Conservation (phyloP, 139 green algal species). For the Desmodesmus armatus region DNA sequence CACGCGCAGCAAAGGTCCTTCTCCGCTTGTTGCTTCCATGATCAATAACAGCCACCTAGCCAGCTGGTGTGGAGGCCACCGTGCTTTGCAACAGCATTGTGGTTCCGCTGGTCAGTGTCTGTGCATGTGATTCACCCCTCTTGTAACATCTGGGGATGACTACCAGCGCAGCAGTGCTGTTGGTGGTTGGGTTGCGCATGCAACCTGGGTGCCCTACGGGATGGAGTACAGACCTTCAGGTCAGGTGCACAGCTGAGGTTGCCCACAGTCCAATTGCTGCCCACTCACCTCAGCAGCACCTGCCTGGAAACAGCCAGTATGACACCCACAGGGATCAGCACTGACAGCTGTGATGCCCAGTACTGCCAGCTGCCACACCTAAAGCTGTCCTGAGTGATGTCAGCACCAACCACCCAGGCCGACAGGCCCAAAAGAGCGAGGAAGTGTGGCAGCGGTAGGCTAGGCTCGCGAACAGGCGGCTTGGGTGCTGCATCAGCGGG, state of each 20-base stretch:
- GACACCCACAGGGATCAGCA: not conserved
- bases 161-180: not conserved
- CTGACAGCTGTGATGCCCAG: conserved; percentile 50
- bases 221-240: too few relatives aligned
- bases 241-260: too few relatives aligned
- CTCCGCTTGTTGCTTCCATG: too few relatives aligned
- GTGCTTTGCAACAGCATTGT: too few relatives aligned
- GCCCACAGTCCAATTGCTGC: too few relatives aligned
- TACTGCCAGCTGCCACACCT: conserved; percentile 58
- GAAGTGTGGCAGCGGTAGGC: conserved; percentile 25
- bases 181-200: not conserved
- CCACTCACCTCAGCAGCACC: conserved; percentile 4
- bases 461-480: not conserved
- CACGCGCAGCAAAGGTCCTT: too few relatives aligned
- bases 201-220: too few relatives aligned
- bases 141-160: too few relatives aligned
- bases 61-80: too few relatives aligned
- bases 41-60: too few relatives aligned
- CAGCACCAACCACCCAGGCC: conserved; percentile 38
- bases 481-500: not conserved
- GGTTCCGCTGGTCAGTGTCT: too few relatives aligned
- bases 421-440: conserved; percentile 33
- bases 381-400: conserved; percentile 31
- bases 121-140: too few relatives aligned
- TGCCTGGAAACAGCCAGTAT: conserved; percentile 50